Conservation (phyloP, 1,284 basidiomycete species). For the Neotropicomus parvogracilis region DNA sequence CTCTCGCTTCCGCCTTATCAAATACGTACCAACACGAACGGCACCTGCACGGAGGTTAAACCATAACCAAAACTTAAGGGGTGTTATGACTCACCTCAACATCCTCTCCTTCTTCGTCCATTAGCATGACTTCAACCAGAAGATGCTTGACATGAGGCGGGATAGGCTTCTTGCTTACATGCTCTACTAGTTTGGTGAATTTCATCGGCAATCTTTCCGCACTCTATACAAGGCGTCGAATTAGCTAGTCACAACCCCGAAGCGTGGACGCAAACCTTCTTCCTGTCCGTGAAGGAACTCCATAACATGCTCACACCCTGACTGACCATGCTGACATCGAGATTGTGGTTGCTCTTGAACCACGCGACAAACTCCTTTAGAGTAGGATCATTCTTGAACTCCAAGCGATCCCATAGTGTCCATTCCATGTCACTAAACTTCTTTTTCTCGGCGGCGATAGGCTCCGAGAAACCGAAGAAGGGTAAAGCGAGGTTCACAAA, state of each 20-base stretch:
- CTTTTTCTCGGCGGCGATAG: constrained; percentile 87
- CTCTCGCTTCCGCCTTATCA: constrained; percentile 25
- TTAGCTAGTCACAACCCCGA: not conserved
- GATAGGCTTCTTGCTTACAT: constrained; percentile 91
- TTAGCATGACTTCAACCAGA: constrained; percentile 92
- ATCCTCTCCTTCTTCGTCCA: constrained; percentile 86
- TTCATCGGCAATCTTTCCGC: constrained; percentile 86
- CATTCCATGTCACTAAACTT: constrained; percentile 89
- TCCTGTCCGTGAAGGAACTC: constrained; percentile 88
- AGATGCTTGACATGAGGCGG: constrained; percentile 78
- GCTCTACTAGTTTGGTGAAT: constrained; percentile 89
- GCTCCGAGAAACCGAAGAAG: constrained; percentile 99
- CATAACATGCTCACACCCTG: constrained; percentile 98
- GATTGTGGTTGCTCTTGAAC: constrained; percentile 83
- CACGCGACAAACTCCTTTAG: constrained; percentile 82
- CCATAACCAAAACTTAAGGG: not conserved
- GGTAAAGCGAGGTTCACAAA: constrained; percentile 98
- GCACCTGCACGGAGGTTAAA: constrained; percentile 44
- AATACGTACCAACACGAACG: constrained; percentile 64
- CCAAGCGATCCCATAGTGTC: constrained; percentile 99
- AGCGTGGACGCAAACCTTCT: constrained; percentile 59
- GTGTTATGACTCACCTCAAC: constrained; percentile 59
- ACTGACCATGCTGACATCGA: constrained; percentile 94
- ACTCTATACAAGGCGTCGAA: constrained; percentile 48
- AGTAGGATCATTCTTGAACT: constrained; percentile 87